These are phyloP conservation scores for Angomonas ambiguus DNA, from an alignment of 208 protist genomes.

Conservation along the genomic window DNA sequence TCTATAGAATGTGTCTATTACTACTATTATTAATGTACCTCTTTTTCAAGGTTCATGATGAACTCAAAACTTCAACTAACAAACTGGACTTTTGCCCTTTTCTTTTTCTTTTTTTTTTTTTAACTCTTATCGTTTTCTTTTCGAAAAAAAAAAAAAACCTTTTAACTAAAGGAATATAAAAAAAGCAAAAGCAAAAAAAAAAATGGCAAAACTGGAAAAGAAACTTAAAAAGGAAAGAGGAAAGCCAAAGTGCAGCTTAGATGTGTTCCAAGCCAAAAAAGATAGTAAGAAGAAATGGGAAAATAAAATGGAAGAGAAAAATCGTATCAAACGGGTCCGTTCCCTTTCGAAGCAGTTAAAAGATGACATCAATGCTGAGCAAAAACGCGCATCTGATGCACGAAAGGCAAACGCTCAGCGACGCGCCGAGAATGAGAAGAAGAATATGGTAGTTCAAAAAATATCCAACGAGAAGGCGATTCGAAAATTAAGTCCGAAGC, in stretches of 20 bases:
- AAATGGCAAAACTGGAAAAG: constrained; percentile 63
- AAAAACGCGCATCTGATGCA: constrained; percentile 63
- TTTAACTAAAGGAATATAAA: not conserved
- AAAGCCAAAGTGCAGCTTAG: constrained; percentile 50
- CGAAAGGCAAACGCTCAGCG: constrained; percentile 80
- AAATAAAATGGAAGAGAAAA: constrained; percentile 78
- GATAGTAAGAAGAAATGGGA: constrained; percentile 61
- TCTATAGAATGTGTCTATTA: no score
- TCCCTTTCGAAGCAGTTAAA: constrained; percentile 60
- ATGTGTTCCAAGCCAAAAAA: constrained; percentile 38
- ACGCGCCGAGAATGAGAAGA: constrained; percentile 83
- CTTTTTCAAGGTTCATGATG: no score
- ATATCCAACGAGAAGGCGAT: constrained; percentile 90
- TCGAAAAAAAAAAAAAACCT: not conserved
- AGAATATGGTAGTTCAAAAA: constrained; percentile 90
- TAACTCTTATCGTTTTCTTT: not conserved
- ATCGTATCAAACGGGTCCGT: constrained; percentile 50
- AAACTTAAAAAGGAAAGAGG: constrained; percentile 49
- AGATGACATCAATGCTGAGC: constrained; percentile 83
- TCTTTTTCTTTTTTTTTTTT: constrained; percentile 6
- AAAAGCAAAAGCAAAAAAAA: constrained; percentile 4
- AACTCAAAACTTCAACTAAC: no score
- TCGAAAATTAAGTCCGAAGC: constrained; percentile 85
- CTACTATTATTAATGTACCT: no score
- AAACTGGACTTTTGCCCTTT: not conserved